phyloP scores from a whole-genome alignment of 495 filamentous ascomycete genomes.

The Trichoderma reesei region DNA sequence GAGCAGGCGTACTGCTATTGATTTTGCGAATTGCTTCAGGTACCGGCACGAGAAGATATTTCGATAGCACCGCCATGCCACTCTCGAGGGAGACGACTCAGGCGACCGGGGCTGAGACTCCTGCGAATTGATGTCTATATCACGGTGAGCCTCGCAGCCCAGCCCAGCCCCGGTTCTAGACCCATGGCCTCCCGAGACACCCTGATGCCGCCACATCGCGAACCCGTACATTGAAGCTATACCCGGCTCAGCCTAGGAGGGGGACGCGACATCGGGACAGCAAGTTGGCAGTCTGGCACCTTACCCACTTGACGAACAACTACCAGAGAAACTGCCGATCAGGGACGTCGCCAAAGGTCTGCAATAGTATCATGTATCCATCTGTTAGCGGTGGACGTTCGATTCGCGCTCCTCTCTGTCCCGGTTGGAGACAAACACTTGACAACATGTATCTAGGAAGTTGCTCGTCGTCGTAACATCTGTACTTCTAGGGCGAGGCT shows the following conservation, averaged over 20 bases:
- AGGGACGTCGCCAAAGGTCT: background rate
- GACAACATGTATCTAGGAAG: no score
- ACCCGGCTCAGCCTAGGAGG: background rate
- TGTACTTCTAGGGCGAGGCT: background rate
- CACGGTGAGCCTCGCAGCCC: background rate
- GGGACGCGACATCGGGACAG: background rate
- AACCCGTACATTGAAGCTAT: background rate
- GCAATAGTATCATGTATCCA: background rate
- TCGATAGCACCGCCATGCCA: no score
- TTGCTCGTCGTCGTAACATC: no score
- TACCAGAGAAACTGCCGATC: no score
- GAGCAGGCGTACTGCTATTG: background rate
- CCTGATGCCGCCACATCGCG: background rate
- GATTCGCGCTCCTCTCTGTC: no score
- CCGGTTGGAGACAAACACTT: no score
- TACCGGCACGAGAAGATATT: background rate
- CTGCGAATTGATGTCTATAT: background rate
- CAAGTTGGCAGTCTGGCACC: background rate
- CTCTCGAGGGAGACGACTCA: no score
- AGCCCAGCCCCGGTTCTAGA: no score
- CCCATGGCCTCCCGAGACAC: background rate
- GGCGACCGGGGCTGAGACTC: no score
- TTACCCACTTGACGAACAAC: background rate
- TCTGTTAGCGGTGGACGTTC: background rate
- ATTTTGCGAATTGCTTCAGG: background rate